Evolutionary conservation across 2,329 filamentous ascomycete species (phyloP).

Genomic region (Dendrostoma leiphaemia): DNA sequence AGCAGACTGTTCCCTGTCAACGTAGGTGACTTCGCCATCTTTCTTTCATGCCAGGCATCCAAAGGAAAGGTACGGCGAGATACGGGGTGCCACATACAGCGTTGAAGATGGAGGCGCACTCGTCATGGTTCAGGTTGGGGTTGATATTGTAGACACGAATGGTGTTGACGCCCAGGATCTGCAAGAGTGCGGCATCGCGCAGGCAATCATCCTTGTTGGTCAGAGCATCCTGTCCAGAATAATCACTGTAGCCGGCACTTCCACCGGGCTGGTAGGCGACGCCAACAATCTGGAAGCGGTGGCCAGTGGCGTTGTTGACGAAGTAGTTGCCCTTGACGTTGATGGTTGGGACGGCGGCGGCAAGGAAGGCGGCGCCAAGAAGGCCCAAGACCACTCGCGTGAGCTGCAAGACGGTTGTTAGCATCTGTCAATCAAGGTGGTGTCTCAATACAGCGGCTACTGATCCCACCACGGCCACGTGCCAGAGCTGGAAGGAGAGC

Average conservation of each 20-base stretch:
- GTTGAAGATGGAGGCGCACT: conserved; percentile 67
- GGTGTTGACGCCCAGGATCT: conserved; percentile 63
- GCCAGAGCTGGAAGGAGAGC: no score
- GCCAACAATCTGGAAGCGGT: conserved; percentile 65
- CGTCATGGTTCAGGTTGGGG: conserved; percentile 64
- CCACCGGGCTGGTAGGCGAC: conserved; percentile 70
- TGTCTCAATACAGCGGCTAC: no score
- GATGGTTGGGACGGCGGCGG: conserved; percentile 56
- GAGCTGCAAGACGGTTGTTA: conserved; percentile 11
- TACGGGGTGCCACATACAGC: conserved; percentile 37
- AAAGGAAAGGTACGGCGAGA: not conserved
- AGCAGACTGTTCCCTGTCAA: no score
- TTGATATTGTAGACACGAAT: conserved; percentile 70
- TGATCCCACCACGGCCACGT: no score
- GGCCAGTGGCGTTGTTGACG: conserved; percentile 55
- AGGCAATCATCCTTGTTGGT: conserved; percentile 57
- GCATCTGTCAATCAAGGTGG: not conserved
- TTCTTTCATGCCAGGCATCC: not conserved
- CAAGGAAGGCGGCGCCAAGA: conserved; percentile 43
- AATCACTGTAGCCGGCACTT: conserved; percentile 58
- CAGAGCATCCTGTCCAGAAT: conserved; percentile 54
- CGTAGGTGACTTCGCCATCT: not conserved
- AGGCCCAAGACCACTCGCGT: conserved; percentile 2
- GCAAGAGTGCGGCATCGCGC: conserved; percentile 65
- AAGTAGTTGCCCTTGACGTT: conserved; percentile 57